These are phyloP conservation scores for Blastocystis sp. DNA, from an alignment of 352 stramenopile genomes.

Conservation along the genomic window DNA sequence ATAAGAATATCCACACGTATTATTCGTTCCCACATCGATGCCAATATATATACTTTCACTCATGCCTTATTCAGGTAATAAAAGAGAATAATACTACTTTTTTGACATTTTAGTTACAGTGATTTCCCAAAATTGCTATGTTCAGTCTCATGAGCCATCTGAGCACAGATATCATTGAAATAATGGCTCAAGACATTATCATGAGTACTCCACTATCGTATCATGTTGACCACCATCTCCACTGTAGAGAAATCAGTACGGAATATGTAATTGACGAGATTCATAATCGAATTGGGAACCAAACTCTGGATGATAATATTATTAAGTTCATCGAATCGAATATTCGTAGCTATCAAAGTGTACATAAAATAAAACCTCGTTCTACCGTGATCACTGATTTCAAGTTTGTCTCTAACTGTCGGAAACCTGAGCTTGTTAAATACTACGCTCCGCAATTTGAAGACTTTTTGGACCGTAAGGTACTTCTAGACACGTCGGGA, in stretches of 20 bases:
- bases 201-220: neutral
- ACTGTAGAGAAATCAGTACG: neutral
- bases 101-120: neutral
- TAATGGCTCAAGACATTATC: neutral
- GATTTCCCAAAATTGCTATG: neutral
- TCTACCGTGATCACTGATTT: neutral
- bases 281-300: neutral
- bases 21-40: constrained; percentile 55
- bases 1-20: constrained; percentile 1
- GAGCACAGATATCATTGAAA: neutral
- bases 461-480: neutral
- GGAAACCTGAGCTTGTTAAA: neutral
- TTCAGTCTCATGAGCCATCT: neutral
- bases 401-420: neutral
- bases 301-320: neutral
- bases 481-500: neutral
- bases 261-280: neutral
- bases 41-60: neutral
- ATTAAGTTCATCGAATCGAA: neutral
- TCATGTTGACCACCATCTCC: neutral
- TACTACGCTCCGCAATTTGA: neutral
- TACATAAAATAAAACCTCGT: neutral
- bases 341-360: neutral
- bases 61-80: neutral
- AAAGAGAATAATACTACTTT: neutral